These are phyloP conservation scores for Babesia sp. DNA, from an alignment of 169 alveolate species.

Conservation along the genomic window DNA sequence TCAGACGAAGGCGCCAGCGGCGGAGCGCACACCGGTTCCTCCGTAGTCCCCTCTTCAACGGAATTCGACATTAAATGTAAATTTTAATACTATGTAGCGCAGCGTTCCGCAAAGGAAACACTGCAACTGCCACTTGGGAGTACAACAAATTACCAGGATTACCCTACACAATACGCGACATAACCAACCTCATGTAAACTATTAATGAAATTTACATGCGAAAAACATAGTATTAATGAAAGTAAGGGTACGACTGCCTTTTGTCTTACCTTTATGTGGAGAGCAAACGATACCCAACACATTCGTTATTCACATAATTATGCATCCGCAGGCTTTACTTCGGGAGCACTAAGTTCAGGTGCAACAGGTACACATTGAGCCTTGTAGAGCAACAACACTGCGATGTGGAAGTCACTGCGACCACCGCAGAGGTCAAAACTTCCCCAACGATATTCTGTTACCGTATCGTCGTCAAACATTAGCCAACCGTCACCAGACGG, in stretches of 20 bases:
- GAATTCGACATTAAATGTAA: not conserved
- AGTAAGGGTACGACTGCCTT: not conserved
- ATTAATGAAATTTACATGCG: not conserved
- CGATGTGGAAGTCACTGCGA: conserved; percentile 87
- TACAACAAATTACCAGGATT: not conserved
- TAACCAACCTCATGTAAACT: not conserved
- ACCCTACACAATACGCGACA: conserved; percentile 1
- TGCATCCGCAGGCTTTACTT: not conserved
- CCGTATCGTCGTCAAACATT: conserved; percentile 87
- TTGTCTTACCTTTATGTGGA: too few species aligned
- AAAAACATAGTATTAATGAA: not conserved
- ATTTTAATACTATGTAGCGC: not conserved
- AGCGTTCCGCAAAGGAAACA: conserved; percentile 19
- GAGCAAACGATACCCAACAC: too few species aligned
- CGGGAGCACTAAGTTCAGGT: not conserved
- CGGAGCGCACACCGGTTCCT: not conserved
- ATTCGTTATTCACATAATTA: not conserved
- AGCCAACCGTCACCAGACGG: conserved; percentile 75
- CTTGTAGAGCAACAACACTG: conserved; percentile 81
- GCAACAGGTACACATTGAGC: conserved; percentile 48
- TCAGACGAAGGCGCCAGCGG: not conserved
- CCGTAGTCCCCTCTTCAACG: not conserved
- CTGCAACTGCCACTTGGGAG: not conserved
- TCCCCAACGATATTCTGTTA: conserved; percentile 77
- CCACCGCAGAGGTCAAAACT: conserved; percentile 88